Evolutionary conservation across 257 asterid genomes (phyloP).

Genomic region (Solanum microdontum): DNA sequence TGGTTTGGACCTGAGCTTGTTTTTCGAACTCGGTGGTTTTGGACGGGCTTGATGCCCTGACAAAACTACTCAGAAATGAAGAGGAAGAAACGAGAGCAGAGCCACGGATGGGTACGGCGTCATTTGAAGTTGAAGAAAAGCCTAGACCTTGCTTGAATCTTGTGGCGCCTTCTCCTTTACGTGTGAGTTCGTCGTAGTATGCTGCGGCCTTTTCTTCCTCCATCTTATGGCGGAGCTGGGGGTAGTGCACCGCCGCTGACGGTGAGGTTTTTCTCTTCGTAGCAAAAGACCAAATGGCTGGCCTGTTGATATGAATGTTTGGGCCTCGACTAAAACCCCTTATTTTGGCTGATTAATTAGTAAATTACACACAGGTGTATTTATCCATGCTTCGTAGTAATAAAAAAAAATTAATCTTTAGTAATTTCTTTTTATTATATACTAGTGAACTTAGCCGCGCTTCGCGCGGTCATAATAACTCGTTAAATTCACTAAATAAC

Average conservation of each 20-base stretch:
- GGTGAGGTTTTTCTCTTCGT: not conserved
- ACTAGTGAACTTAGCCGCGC: too few species aligned
- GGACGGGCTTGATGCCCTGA: constrained; percentile 66
- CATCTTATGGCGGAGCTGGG: constrained; percentile 25
- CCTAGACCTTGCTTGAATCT: constrained; percentile 89
- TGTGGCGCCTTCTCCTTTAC: constrained; percentile 90
- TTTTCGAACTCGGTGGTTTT: constrained; percentile 37
- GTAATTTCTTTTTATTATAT: too few species aligned
- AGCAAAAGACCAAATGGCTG: not conserved
- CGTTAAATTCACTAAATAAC: too few species aligned
- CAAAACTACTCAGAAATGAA: constrained; percentile 58
- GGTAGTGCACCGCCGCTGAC: not conserved
- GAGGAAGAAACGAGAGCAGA: constrained; percentile 54
- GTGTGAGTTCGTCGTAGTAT: constrained; percentile 76
- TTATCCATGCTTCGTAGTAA: too few species aligned
- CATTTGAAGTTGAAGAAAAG: constrained; percentile 38
- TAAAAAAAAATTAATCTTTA: too few species aligned
- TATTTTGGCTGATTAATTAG: too few species aligned
- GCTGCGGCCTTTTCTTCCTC: constrained; percentile 96
- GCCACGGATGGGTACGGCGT: constrained; percentile 46
- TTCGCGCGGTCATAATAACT: too few species aligned
- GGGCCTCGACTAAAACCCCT: too few species aligned
- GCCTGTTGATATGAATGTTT: not conserved
- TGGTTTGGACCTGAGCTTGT: constrained; percentile 51
- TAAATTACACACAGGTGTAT: too few species aligned